Base-by-base conservation (phyloP, 306 rosid species). In the Trichosanthes truncata region DNA sequence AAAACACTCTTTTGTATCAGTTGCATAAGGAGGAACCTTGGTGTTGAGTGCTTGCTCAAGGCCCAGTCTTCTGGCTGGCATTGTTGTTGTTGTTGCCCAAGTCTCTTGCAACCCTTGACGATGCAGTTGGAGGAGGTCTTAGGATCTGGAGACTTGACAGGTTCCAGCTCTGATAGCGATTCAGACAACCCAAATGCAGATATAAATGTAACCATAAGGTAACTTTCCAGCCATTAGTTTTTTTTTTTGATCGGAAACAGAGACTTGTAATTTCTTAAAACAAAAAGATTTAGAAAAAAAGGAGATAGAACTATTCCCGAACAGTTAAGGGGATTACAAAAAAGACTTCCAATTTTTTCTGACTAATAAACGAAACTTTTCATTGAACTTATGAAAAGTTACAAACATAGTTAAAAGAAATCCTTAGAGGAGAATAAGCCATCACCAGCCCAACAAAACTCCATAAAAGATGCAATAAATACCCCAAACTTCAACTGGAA, bases 51-150 rank as follows among this genome's bases (percentile, higher is more conserved):
- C 84, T 82, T 86, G 84, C 55, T 87, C 63, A 89, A 86, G 80
- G 84, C 83, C 81, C 85, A 78, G 85, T 83, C 78, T 29, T 71
- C 84, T 78, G 87, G 89, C 81, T 89, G 96, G 97, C 81, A 84
- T 77, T 93, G 97, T 84, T 93, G 91, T 85, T 87, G 86, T 84
- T 93, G 97, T 80, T 26, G 66, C 72, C 97, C 97, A 48, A 84
- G 82, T 85, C 85, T 88, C 55, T 77, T 93, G 80, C 88, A 87
- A 78, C 78, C 81, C 71, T 83, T 91, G 61, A 86, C 88, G 0
- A 78, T 71, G 49, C 89, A 89, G 77, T 80, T 90, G 80, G 88
- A 90, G 86, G 85, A 84, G 80, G 93, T 93, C 40, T 63, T 82
- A 84, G 90, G 69, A 51, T 82, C 82, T 80, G 80, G 63, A 76